A percentile compares a stretch with the other conserved stretches of the same genome.
phyloP scores from a whole-genome alignment of 2,329 filamentous ascomycete species.

The Penicillium sp. region DNA sequence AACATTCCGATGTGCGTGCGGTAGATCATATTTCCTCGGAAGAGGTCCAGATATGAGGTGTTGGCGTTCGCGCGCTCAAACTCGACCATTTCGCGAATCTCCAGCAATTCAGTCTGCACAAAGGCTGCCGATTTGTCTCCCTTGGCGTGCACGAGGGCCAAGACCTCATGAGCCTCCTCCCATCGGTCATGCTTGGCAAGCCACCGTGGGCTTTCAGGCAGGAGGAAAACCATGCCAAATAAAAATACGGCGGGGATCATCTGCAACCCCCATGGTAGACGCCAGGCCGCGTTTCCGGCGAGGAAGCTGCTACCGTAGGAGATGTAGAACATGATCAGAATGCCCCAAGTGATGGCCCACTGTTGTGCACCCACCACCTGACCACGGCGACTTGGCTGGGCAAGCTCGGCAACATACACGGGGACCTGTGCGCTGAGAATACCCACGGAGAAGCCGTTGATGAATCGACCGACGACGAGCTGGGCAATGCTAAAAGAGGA shows the following conservation, averaged over 20 bases:
- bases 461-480: slow-evolving; percentile 64
- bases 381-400: slow-evolving; percentile 49
- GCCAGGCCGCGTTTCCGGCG: slow-evolving; percentile 52
- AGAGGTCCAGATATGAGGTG: slow-evolving; percentile 64
- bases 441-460: slow-evolving; percentile 68
- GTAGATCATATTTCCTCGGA: slow-evolving; percentile 67
- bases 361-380: slow-evolving; percentile 66
- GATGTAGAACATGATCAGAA: slow-evolving; percentile 64
- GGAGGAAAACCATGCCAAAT: slow-evolving; percentile 46
- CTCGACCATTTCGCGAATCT: slow-evolving; percentile 66
- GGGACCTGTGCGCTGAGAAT: slow-evolving; percentile 67
- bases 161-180: slow-evolving; percentile 47
- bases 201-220: slow-evolving; percentile 58
- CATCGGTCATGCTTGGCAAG: slow-evolving; percentile 56
- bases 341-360: slow-evolving; percentile 67
- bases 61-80: slow-evolving; percentile 66
- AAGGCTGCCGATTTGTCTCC: slow-evolving; percentile 60
- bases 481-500: slow-evolving; percentile 62
- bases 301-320: slow-evolving; percentile 58
- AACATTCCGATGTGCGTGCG: slow-evolving; percentile 66
- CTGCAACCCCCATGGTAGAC: slow-evolving; percentile 61
- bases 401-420: slow-evolving; percentile 64
- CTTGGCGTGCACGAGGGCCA: slow-evolving; percentile 56
- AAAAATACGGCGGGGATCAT: slow-evolving; percentile 57
- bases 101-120: slow-evolving; percentile 62